phyloP scores from a whole-genome alignment of 345 rosid genomes.

The Carallia brachiata region DNA sequence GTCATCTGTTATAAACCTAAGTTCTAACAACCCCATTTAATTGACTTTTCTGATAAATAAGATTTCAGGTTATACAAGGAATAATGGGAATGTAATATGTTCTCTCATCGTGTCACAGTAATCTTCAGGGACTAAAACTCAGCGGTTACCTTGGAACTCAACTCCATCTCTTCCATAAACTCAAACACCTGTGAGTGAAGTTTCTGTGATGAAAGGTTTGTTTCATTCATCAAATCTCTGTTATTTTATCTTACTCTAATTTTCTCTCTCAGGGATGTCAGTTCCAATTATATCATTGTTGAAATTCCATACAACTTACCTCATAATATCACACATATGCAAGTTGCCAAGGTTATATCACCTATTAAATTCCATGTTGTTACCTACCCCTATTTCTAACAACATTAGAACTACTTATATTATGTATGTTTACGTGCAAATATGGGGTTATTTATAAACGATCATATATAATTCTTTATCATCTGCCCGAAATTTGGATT shows the following conservation, averaged over 20 bases:
- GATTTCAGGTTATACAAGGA: not conserved
- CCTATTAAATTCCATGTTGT: not conserved
- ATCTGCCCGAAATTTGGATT: slow-evolving; percentile 64
- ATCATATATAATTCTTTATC: not conserved
- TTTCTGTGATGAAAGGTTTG: slow-evolving; percentile 1
- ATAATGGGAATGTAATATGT: not conserved
- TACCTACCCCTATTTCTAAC: not conserved
- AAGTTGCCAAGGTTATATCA: slow-evolving; percentile 27
- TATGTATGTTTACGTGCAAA: not conserved
- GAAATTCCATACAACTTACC: slow-evolving; percentile 76
- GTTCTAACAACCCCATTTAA: not conserved
- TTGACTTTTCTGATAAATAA: not conserved
- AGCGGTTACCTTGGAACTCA: slow-evolving; percentile 62
- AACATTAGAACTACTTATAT: not conserved
- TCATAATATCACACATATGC: slow-evolving; percentile 78
- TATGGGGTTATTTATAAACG: not conserved
- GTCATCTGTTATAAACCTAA: slow-evolving; percentile 63
- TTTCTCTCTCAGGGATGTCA: slow-evolving; percentile 58
- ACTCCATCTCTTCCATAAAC: slow-evolving; percentile 57
- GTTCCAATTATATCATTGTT: slow-evolving; percentile 63
- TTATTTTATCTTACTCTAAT: slow-evolving; percentile 12
- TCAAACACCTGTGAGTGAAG: slow-evolving; percentile 67
- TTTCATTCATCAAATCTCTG: slow-evolving; percentile 5
- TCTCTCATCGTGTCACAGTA: slow-evolving; percentile 38
- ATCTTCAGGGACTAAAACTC: slow-evolving; percentile 55